Conservation (phyloP, 495 filamentous ascomycete species). For the Usnea hakonensis region DNA sequence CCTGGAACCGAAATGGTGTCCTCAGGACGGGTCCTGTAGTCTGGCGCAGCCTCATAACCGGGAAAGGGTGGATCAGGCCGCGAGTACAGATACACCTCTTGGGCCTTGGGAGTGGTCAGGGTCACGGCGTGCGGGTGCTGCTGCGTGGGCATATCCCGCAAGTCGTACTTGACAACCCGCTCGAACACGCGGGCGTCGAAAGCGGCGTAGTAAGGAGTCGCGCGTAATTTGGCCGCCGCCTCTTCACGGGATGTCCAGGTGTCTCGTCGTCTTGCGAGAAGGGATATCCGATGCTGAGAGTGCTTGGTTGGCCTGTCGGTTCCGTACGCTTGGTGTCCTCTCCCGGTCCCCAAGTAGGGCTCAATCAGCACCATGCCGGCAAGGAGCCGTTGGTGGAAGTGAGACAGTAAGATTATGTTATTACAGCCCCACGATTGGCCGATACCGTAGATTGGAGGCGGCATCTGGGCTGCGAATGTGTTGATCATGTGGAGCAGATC, state of each 20-base stretch:
- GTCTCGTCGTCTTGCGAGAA: slow-evolving; percentile 11
- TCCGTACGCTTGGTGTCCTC: neutral
- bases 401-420: slow-evolving; percentile 30
- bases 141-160: slow-evolving; percentile 20
- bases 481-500: slow-evolving; percentile 44
- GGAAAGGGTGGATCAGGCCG: slow-evolving; percentile 11
- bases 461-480: slow-evolving; percentile 39
- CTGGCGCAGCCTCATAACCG: slow-evolving; percentile 4
- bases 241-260: slow-evolving; percentile 22
- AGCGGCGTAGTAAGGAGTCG: slow-evolving; percentile 19
- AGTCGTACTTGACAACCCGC: slow-evolving; percentile 21
- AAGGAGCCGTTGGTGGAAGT: slow-evolving; percentile 40
- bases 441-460: slow-evolving; percentile 41
- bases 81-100: slow-evolving; percentile 42
- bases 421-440: slow-evolving; percentile 40
- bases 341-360: slow-evolving; percentile 30
- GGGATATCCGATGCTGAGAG: neutral
- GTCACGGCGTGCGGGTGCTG: slow-evolving; percentile 33
- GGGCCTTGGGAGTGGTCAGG: slow-evolving; percentile 56
- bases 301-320: neutral
- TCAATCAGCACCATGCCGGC: slow-evolving; percentile 39
- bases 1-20: neutral
- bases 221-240: slow-evolving; percentile 16
- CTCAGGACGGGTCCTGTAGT: neutral
- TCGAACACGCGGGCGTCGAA: slow-evolving; percentile 26